Conservation (phyloP, 495 filamentous ascomycete genomes). For the Podospora pseudocomata region DNA sequence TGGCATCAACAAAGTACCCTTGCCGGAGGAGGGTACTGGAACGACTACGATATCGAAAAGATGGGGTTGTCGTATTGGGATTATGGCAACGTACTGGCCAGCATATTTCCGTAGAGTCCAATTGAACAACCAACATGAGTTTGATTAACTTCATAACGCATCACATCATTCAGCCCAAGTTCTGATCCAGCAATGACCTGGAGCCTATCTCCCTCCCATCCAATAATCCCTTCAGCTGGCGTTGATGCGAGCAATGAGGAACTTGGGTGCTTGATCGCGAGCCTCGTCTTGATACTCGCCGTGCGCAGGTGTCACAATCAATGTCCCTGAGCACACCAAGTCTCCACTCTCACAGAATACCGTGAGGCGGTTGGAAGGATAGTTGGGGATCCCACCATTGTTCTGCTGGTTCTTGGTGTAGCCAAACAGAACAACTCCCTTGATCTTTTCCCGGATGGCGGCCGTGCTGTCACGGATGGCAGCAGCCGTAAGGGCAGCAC, state of each 20-base stretch:
- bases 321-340: constrained; percentile 49
- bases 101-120: constrained; percentile 29
- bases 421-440: constrained; percentile 53
- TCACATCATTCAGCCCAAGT: neutral
- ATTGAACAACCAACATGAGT: neutral
- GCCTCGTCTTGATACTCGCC: constrained; percentile 17
- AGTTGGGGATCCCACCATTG: constrained; percentile 44
- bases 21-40: constrained; percentile 44
- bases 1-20: constrained; percentile 33
- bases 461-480: constrained; percentile 43
- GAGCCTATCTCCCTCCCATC: too few species aligned
- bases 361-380: constrained; percentile 41
- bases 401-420: constrained; percentile 56
- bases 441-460: constrained; percentile 45
- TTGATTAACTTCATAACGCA: neutral
- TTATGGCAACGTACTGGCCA: constrained; percentile 35
- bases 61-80: constrained; percentile 39
- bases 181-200: neutral
- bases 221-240: neutral
- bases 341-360: constrained; percentile 54
- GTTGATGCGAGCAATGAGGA: constrained; percentile 20
- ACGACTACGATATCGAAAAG: constrained; percentile 47
- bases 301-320: constrained; percentile 36
- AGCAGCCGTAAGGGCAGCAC: constrained; percentile 52
- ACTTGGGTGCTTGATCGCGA: constrained; percentile 16